Conservation (phyloP, 2,329 filamentous ascomycete genomes). For the Claviceps maximensis region DNA sequence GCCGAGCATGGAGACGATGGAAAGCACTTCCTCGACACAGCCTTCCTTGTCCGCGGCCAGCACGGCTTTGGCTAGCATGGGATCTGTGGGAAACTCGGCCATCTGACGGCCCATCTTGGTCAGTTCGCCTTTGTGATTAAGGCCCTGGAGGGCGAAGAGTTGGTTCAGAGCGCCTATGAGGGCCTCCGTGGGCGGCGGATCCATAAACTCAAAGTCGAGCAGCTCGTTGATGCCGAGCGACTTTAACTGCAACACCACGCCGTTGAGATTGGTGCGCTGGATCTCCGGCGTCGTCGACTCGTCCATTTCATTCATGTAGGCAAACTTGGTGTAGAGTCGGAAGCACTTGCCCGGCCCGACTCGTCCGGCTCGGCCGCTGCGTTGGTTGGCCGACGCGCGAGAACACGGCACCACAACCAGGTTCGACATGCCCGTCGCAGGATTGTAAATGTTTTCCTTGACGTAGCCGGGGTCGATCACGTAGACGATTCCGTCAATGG, state of each 20-base stretch:
- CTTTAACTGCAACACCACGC: constrained; percentile 74
- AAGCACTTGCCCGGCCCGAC: constrained; percentile 90
- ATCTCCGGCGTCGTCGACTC: constrained; percentile 90
- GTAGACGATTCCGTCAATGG: constrained; percentile 90
- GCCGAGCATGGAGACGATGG: constrained; percentile 86
- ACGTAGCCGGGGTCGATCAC: constrained; percentile 93
- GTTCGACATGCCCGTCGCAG: constrained; percentile 82
- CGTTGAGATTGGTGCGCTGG: constrained; percentile 75
- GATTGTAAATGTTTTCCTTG: constrained; percentile 91
- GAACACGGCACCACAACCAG: constrained; percentile 85
- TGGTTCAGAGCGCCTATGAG: constrained; percentile 82
- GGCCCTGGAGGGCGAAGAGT: constrained; percentile 76
- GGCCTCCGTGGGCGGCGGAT: constrained; percentile 78
- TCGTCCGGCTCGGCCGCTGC: constrained; percentile 83
- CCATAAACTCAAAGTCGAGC: constrained; percentile 92
- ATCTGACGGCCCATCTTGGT: constrained; percentile 88
- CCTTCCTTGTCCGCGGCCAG: constrained; percentile 78
- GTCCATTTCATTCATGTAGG: constrained; percentile 89
- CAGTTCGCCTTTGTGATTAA: constrained; percentile 78
- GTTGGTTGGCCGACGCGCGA: constrained; percentile 81
- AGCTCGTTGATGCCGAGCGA: constrained; percentile 85
- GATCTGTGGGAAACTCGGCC: constrained; percentile 88
- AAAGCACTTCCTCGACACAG: constrained; percentile 87
- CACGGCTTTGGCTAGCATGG: constrained; percentile 80
- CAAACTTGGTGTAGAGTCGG: constrained; percentile 83